phyloP scores from a whole-genome alignment of 805 yeast genomes.

The Wickerhamiella siamensis region DNA sequence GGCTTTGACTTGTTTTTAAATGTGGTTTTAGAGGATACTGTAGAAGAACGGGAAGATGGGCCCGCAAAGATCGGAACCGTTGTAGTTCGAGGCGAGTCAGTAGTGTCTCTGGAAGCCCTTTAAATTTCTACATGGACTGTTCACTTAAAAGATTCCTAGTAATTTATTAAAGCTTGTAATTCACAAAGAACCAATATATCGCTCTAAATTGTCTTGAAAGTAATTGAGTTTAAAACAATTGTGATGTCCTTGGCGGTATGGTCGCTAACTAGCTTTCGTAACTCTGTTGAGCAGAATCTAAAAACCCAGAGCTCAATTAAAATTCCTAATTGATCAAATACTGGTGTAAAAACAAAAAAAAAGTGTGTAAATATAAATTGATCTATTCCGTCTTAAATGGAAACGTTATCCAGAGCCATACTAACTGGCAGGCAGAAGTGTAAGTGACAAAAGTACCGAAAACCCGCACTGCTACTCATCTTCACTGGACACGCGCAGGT shows the following conservation, averaged over 20 bases:
- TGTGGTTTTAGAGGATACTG: constrained; percentile 55
- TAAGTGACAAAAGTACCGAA: constrained; percentile 42
- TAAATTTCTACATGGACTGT: neutral
- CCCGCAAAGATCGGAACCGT: constrained; percentile 49
- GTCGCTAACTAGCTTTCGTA: too few relatives aligned
- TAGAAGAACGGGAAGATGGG: constrained; percentile 41
- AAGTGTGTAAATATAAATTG: too few relatives aligned
- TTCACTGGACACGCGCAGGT: constrained; percentile 30
- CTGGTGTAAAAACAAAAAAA: too few relatives aligned
- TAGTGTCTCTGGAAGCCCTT: constrained; percentile 49
- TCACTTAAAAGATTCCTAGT: too few relatives aligned
- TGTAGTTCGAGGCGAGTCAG: constrained; percentile 63
- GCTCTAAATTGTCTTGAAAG: too few relatives aligned
- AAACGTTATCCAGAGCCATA: constrained; percentile 39
- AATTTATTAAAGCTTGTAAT: neutral
- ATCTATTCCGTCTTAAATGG: too few relatives aligned
- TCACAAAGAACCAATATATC: neutral
- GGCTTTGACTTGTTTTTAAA: constrained; percentile 77
- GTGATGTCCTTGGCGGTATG: too few relatives aligned
- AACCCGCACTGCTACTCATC: constrained; percentile 38
- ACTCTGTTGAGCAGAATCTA: too few relatives aligned
- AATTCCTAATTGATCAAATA: too few relatives aligned
- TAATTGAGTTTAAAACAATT: too few relatives aligned
- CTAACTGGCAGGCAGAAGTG: constrained; percentile 46
- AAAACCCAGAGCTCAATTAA: too few relatives aligned